Conservation (phyloP, 371 early-diverging fungal genomes). For the Gilbertella persicaria region DNA sequence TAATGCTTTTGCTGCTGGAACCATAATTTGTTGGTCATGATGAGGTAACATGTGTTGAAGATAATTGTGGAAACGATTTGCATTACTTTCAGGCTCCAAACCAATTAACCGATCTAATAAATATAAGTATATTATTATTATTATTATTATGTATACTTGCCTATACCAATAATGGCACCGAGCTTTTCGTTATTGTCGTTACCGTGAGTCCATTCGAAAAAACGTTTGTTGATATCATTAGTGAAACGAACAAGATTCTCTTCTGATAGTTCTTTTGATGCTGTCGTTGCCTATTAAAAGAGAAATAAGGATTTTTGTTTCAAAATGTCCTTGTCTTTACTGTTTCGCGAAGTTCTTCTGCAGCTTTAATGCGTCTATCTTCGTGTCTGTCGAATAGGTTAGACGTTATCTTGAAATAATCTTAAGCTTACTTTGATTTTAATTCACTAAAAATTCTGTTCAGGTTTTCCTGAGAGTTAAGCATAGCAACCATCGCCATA, state of each 20-base stretch:
- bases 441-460: constrained; percentile 51
- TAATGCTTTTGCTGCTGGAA: constrained; percentile 80
- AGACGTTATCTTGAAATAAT: background rate
- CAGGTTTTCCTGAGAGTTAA: constrained; percentile 51
- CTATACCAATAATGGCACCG: constrained; percentile 77
- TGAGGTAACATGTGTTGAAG: constrained; percentile 83
- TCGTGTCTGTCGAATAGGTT: constrained; percentile 58
- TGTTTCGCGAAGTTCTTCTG: constrained; percentile 59
- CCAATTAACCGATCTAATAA: constrained; percentile 88
- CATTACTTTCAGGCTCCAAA: constrained; percentile 84
- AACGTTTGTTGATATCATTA: constrained; percentile 74
- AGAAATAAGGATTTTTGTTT: background rate
- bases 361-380: constrained; percentile 57
- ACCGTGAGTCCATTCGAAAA: constrained; percentile 73
- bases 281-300: constrained; percentile 53
- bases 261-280: constrained; percentile 68
- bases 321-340: constrained; percentile 19
- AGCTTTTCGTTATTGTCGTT: constrained; percentile 71
- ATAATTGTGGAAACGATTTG: constrained; percentile 88
- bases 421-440: constrained; percentile 59
- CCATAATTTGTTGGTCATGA: constrained; percentile 81
- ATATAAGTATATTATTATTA: no score
- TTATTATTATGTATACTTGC: no score
- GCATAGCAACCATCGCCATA: constrained; percentile 49
- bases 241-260: constrained; percentile 70